phyloP scores from a whole-genome alignment of 2,329 filamentous ascomycete genomes.

The Aphanocladium album region DNA sequence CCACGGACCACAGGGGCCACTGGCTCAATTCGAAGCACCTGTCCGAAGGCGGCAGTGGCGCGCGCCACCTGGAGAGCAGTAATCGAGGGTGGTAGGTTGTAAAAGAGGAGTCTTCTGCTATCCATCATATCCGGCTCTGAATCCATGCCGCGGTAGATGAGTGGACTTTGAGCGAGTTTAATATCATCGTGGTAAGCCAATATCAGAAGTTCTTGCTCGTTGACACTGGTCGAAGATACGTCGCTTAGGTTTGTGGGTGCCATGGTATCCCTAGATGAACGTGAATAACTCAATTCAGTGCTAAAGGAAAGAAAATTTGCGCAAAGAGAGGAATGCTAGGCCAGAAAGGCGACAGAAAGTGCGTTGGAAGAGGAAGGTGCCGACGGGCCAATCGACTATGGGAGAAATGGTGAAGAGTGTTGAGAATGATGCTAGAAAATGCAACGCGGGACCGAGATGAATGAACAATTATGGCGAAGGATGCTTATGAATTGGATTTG shows the following conservation, averaged over 20 bases:
- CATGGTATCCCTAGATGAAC: too few species aligned
- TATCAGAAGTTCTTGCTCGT: background rate
- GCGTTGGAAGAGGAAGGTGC: too few species aligned
- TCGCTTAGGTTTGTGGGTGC: background rate
- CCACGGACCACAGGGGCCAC: background rate
- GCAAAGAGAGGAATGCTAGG: too few species aligned
- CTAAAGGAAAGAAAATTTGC: too few species aligned
- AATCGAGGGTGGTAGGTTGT: background rate
- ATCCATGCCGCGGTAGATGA: background rate
- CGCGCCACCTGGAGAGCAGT: background rate
- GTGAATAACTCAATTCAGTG: too few species aligned
- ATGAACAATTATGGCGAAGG: too few species aligned
- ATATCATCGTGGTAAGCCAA: constrained; percentile 1
- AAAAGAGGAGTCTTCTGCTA: background rate
- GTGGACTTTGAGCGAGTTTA: background rate
- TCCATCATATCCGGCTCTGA: background rate
- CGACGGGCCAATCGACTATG: too few species aligned
- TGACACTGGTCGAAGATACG: background rate
- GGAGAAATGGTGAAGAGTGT: too few species aligned
- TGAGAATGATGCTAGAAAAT: too few species aligned
- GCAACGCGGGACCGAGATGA: too few species aligned
- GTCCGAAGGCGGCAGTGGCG: background rate
- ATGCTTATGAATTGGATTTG: too few species aligned
- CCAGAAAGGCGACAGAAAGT: too few species aligned
- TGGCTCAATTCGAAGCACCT: background rate